These are phyloP conservation scores for Arthrocladium fulminans DNA, from an alignment of 2,329 filamentous ascomycete species.

Conservation along the genomic window DNA sequence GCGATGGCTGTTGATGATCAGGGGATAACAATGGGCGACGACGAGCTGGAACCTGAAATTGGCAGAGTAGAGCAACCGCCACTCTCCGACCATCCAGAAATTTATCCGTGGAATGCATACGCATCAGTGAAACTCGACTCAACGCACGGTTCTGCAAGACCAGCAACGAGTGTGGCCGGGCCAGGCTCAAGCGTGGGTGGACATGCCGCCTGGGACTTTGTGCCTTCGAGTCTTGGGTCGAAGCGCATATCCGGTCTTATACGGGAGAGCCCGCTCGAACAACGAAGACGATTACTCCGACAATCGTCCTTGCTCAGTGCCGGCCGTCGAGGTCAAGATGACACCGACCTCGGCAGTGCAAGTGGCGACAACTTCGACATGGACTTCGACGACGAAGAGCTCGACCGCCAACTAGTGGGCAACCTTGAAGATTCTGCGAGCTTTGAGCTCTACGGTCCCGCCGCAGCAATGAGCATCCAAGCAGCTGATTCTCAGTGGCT, in stretches of 20 bases:
- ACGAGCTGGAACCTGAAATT: conserved; percentile 49
- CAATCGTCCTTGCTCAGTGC: background rate
- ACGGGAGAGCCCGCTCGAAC: conserved; percentile 52
- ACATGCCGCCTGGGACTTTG: conserved; percentile 19
- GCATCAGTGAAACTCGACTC: conserved; percentile 48
- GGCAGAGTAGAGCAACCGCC: conserved; percentile 59
- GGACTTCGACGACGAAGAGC: conserved; percentile 24
- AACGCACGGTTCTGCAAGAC: conserved; percentile 33
- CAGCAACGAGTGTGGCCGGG: conserved; percentile 28
- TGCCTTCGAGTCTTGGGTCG: conserved; percentile 24
- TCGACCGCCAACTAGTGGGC: conserved; percentile 27
- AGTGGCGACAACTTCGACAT: conserved; percentile 6
- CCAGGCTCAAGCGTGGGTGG: conserved; percentile 30
- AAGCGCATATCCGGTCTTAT: conserved; percentile 45
- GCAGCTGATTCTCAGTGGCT: conserved; percentile 42
- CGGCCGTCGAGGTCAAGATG: background rate
- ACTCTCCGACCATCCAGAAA: conserved; percentile 57
- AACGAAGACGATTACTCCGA: conserved; percentile 11
- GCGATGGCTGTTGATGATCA: conserved; percentile 33
- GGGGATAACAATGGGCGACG: conserved; percentile 18
- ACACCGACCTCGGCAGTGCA: conserved; percentile 1
- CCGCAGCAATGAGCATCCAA: conserved; percentile 41
- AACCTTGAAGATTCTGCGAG: conserved; percentile 18
- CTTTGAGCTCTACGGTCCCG: conserved; percentile 40
- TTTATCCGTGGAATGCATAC: conserved; percentile 61